Evolutionary conservation across 2,329 filamentous ascomycete species (phyloP), one percentile per base, ranked within the genome.

Genomic region (Penicillium janthinellum): DNA sequence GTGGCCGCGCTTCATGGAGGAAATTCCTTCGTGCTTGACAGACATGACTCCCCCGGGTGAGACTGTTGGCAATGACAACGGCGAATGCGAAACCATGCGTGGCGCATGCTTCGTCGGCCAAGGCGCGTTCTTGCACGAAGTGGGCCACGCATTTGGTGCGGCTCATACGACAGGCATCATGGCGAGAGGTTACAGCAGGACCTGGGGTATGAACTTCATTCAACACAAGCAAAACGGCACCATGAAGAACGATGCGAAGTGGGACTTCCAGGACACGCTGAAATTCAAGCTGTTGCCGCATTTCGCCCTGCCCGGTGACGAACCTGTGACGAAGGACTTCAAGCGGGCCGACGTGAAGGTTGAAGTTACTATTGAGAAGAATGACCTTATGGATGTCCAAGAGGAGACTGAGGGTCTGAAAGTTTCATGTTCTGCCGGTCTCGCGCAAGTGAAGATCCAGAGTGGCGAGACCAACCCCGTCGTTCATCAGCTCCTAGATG

Each of bases 161-260:
- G 63, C 67, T 12, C 70, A 75, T 54, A 69, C 67, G 12, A 64
- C 64, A 8, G 73, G 72, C 0, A 75, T 75, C 41, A 75, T 67
- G 80, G 69, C 61, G 15, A 67, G 78, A 42, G 78, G 77, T 0
- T 81, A 79, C 62, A 71, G 75, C 7, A 70, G 73, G 6, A 67
- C 78, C 54, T 82, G 81, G 81, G 71, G 74, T 0, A 75, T 75
- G 54, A 75, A 74, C 58, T 82, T 83, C 54, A 58, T 83, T 28
- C 56, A 52, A 15, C 56, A 59, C 31, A 31, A 53, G 22, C 31
- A 42, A 11, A 70, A 71, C 47, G 68, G 64, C 2, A 57, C 44
- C 0, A 65, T 66, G n/a, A 53, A 60, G 2, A 68, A 73, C 37
- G 63, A 73, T 11, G 66, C 70, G 5, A 65, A 64, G 7, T 76